Base-by-base conservation (phyloP, 2,329 filamentous ascomycete genomes). In the Colletotrichum falcatum region DNA sequence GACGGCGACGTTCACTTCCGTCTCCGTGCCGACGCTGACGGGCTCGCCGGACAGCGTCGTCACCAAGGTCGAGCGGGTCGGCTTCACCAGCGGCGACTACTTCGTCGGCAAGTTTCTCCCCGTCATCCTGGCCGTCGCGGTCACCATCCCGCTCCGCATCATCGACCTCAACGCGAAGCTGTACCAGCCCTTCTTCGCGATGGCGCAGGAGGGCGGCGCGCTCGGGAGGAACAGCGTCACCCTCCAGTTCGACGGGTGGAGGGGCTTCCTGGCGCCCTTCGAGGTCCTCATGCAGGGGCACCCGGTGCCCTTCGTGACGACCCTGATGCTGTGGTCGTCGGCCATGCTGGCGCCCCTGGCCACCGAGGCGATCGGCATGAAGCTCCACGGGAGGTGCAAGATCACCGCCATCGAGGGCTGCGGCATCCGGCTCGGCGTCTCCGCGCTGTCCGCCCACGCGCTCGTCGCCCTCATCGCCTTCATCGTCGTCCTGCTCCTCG, bases 71-170 rank as follows among this genome's bases (percentile, higher is more conserved):
- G 76, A 75, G n/a, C 74, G 73, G 5, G 75, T 73, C 56, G 37
- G 70, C 18, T 75, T 79, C 60, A 74, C 75, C 6, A 70, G 76
- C n/a, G 67, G 66, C 9, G 74, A 77, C 64, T 82, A 83, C 66
- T 81, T 84, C 46, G 55, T 81, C 5, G 83, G 82, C 20, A 81
- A 81, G 46, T 84, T 84, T 71, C 74, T 85, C 1, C 83, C 83
- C 0, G 74, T 82, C 0, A 76, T 85, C 3, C 62, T 83, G 1
- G 81, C 81, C 20, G 78, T 84, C 0, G 62, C 80, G 18, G 76
- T 84, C 2, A 77, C 79, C 12, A 80, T 84, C 56, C 79, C 80
- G 0, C 78, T 84, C 42, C 78, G 82, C 3, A 77, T 83, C 26
- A 73, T 84, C 63, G 81, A 83, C 68, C 76, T 79, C 61, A 79